Conservation (phyloP, 2,329 filamentous ascomycete genomes). For the Ascochyta lentis region DNA sequence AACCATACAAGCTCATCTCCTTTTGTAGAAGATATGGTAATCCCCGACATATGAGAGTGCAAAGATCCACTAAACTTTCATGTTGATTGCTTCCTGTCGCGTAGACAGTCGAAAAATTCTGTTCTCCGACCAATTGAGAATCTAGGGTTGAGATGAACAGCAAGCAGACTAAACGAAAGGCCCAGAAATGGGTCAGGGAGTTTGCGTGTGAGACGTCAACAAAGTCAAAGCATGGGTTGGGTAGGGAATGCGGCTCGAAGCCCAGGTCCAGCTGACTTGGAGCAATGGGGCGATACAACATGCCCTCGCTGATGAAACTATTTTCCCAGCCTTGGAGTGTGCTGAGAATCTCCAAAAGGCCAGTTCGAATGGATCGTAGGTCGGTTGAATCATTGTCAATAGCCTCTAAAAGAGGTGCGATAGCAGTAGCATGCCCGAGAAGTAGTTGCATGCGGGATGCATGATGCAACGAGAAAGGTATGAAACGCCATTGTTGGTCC, state of each 20-base stretch:
- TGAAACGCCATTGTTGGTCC: too few relatives aligned
- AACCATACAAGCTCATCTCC: constrained; percentile 9
- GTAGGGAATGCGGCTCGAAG: not conserved
- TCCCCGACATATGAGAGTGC: constrained; percentile 1
- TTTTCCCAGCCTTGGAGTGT: constrained; percentile 1
- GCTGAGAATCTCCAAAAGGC: not conserved
- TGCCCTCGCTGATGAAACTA: not conserved
- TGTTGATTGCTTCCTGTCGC: too few relatives aligned
- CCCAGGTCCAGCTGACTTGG: not conserved
- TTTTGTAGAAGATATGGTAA: constrained; percentile 4
- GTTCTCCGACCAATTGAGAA: not conserved
- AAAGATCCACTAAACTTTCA: not conserved
- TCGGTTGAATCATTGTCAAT: not conserved
- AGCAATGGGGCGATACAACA: not conserved
- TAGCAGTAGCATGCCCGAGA: not conserved
- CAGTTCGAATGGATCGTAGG: not conserved
- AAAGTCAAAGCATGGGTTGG: constrained; percentile 1
- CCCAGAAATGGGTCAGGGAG: constrained; percentile 4
- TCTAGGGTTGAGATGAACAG: too few relatives aligned
- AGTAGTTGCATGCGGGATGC: too few relatives aligned
- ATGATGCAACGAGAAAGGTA: too few relatives aligned
- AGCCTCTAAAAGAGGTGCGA: not conserved
- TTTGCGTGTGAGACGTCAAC: constrained; percentile 7
- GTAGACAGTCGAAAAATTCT: not conserved
- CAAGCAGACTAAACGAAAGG: not conserved